Base-by-base conservation (phyloP, 257 asterid genomes). In the Schizonepeta tenuifolia region DNA sequence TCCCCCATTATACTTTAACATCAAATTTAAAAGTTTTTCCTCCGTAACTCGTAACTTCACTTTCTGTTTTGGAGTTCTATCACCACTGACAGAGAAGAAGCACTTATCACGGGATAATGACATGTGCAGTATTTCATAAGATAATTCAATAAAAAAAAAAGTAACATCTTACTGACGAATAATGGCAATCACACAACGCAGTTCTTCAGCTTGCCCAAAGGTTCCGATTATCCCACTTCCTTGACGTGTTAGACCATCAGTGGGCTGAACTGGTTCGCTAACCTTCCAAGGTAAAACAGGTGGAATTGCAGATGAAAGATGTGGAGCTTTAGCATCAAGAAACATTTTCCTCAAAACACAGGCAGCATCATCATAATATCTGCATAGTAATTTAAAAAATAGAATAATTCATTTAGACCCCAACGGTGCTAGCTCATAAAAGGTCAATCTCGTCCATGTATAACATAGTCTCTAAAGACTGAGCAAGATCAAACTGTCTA, bases 291-390 rank as follows among this genome's bases (percentile, higher is more conserved):
- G 97, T 75, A 94, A 79, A 73, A 75, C 72, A 44, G 99, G 97
- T 65, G 98, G 97, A 71, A 94, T 88, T 53, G 82, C 81, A 47
- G 96, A 86, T 17, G 97, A 88, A 69, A 91, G 97, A 83, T 94
- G 96, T 40, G 98, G 98, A 67, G 97, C 98, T 86, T 91, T 94
- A 65, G 97, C 97, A 76, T 94, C 98, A 69, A 94, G 90, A 85
- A 91, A 87, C 88, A 94, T 81, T 84, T 91, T 94, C 82, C 98
- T 87, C 86, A 94, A 78, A 65, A 94, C 91, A 79, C 98, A 94
- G 61, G 98, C 96, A 77, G 96, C 91, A 63, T 94, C 98, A 70
- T 94, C 97, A 51, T 91, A 89, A 77, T 94, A 94, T 84, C 99
- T 94, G 86, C 66, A 78, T 38, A 58, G 41, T 61, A 75, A 65